Conservation (phyloP, 2,329 filamentous ascomycete genomes). For the Fusarium pseudoanthophilum region DNA sequence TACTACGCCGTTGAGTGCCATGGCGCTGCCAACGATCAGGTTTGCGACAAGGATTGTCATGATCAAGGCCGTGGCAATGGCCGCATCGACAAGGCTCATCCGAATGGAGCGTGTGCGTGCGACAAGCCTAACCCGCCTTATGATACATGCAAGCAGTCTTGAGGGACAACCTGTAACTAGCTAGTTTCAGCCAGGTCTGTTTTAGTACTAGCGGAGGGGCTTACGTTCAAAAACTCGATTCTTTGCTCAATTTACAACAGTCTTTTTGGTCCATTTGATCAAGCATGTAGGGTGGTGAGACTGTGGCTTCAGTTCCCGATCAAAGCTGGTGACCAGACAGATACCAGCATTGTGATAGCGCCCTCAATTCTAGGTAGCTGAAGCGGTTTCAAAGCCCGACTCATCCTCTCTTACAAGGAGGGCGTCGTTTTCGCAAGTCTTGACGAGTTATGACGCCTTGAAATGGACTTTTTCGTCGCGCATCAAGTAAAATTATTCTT, state of each 20-base stretch:
- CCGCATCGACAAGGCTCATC: not conserved
- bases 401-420: too few relatives aligned
- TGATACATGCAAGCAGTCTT: not conserved
- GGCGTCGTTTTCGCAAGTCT: too few relatives aligned
- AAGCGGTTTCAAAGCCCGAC: too few relatives aligned
- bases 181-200: not conserved
- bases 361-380: too few relatives aligned
- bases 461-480: too few relatives aligned
- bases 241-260: not conserved
- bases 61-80: not conserved
- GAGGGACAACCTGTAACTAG: too few relatives aligned
- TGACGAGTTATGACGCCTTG: too few relatives aligned
- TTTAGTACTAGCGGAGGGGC: fast-evolving
- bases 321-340: too few relatives aligned
- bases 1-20: not conserved
- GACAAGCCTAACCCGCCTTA: not conserved
- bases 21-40: fast-evolving
- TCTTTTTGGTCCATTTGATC: fast-evolving
- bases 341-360: too few relatives aligned
- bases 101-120: not conserved
- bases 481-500: too few relatives aligned
- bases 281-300: too few relatives aligned
- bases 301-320: too few relatives aligned
- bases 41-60: not conserved
- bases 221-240: fast-evolving